Conservation (phyloP, 768 basidiomycete genomes). For the Macrolepiota dolichaula region DNA sequence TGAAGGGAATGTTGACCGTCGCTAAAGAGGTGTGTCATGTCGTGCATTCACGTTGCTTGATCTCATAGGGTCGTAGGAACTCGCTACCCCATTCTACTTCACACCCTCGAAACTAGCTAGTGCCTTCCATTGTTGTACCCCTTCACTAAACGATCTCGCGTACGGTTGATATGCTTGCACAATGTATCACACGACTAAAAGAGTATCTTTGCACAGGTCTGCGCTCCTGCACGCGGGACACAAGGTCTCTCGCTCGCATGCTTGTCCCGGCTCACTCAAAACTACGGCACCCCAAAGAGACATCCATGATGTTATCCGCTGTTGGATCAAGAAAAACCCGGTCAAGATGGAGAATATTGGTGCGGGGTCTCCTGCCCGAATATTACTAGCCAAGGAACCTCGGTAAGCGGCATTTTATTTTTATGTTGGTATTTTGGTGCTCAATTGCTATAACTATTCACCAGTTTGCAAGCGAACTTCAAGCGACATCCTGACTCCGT, state of each 20-base stretch:
- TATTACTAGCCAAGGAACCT: constrained; percentile 65
- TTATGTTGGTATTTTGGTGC: background rate
- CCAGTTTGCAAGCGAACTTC: constrained; percentile 70
- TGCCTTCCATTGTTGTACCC: constrained; percentile 77
- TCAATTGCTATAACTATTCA: background rate
- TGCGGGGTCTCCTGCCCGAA: constrained; percentile 64
- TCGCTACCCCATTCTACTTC: constrained; percentile 80
- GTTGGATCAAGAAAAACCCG: constrained; percentile 80
- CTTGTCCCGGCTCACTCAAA: constrained; percentile 85
- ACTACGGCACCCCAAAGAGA: constrained; percentile 72
- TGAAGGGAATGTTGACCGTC: constrained; percentile 94
- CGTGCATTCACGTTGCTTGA: background rate
- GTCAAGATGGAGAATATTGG: constrained; percentile 83
- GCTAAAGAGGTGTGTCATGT: constrained; percentile 69
- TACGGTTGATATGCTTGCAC: constrained; percentile 23
- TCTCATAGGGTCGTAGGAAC: constrained; percentile 48
- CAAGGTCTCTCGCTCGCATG: constrained; percentile 87
- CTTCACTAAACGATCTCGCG: constrained; percentile 73
- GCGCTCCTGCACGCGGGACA: constrained; percentile 87
- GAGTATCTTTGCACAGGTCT: constrained; percentile 47
- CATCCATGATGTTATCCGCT: constrained; percentile 80
- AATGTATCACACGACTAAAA: background rate
- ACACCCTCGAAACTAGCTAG: constrained; percentile 78
- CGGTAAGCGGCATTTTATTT: constrained; percentile 39
- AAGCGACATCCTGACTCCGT: constrained; percentile 64